phyloP scores from a whole-genome alignment of 805 yeast genomes.

The Cyberlindnera samutprakarnensis region DNA sequence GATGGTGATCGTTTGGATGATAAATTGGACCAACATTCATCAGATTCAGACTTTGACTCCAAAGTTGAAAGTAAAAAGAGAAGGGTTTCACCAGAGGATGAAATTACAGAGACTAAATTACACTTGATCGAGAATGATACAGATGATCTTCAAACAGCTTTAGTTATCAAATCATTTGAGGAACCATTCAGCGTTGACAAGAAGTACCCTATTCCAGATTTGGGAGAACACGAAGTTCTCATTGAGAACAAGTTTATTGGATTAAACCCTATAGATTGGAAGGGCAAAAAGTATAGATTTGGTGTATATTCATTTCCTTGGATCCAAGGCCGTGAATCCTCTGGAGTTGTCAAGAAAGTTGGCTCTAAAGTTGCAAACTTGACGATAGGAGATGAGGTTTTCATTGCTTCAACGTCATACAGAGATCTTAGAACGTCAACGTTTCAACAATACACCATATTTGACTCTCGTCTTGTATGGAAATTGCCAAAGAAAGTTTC shows the following conservation, averaged over 20 bases:
- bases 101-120: constrained; percentile 4
- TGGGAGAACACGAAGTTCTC: constrained; percentile 24
- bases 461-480: constrained; percentile 39
- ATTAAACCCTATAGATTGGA: constrained; percentile 43
- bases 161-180: constrained; percentile 21
- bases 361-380: constrained; percentile 28
- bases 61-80: constrained; percentile 4
- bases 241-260: constrained; percentile 31
- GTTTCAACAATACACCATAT: constrained; percentile 37
- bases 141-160: constrained; percentile 15
- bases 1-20: constrained; percentile 7
- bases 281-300: constrained; percentile 36
- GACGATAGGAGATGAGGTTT: constrained; percentile 30
- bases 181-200: constrained; percentile 18
- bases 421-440: constrained; percentile 40
- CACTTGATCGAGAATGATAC: constrained; percentile 9
- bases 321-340: constrained; percentile 42
- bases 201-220: constrained; percentile 16
- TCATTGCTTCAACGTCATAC: constrained; percentile 39
- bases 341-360: constrained; percentile 30
- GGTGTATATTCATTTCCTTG: constrained; percentile 42
- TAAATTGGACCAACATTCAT: constrained; percentile 10
- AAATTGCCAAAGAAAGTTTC: constrained; percentile 29
- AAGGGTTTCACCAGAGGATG: constrained; percentile 1
- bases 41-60: constrained; percentile 7